Evolutionary conservation across 805 yeast genomes (phyloP), one percentile per base, ranked within the genome.

Genomic region (Candida quercuum): DNA sequence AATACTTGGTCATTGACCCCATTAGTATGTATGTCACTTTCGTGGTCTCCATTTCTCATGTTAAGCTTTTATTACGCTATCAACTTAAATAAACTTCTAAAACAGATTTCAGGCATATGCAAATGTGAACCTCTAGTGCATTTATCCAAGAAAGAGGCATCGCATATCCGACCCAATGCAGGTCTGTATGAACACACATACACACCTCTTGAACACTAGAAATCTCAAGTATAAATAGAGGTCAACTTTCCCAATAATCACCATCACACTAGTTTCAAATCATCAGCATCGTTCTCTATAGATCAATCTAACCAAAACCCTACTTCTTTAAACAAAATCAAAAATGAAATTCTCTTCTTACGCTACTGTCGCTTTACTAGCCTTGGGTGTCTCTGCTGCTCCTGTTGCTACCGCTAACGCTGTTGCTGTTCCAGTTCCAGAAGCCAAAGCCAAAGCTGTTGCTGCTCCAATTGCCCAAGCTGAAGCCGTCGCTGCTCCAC

Each of bases 281-380:
- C 60, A 22, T 60, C 63, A 37, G 48, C 43, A 16, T 43, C 51
- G 35, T 54, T 49, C 12, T 40, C 51, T 57, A n/a, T 47, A 21
- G 59, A 53, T 29, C 65, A 52, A 34, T 64, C 66, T 34, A 60
- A 27, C 17, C 17, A 27, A 15, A 5, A 27, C 18, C 15, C 29
- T 15, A 12, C 21, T 28, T 28, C 9, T 20, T 28, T 27, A 9
- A 12, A 28, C 67, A 64, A n/a, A n/a, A n/a, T n/a, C n/a, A n/a
- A n/a, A 4, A 60, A 38, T 17, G 63, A 60, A 40, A 31, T 42
- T 42, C 47, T 52, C 62, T 40, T 51, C 54, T 43, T 59, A 60
- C 4, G 61, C 69, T 38, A 60, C 52, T 12, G 50, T 35, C 27
- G 41, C 33, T 53, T 39, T 24, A 48, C 54, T 67, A 63, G 58